A percentile compares a stretch with the other conserved stretches of the same genome.
These are phyloP conservation scores for Terfezia claveryi DNA, from an alignment of 495 filamentous ascomycete genomes.

Conservation along the genomic window DNA sequence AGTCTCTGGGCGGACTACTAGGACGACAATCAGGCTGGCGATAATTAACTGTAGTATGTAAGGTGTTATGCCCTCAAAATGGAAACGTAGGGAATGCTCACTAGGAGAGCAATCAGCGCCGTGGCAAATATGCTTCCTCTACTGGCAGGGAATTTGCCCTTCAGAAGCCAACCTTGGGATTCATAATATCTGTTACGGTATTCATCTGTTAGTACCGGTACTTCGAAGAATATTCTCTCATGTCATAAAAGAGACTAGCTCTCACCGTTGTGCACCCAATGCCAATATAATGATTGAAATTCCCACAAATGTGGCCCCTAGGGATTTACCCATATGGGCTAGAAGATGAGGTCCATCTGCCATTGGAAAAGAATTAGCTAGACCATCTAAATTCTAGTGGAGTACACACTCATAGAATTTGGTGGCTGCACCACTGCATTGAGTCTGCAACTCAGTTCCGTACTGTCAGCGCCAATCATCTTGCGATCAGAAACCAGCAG, in stretches of 20 bases:
- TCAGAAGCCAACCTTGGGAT: slow-evolving; percentile 66
- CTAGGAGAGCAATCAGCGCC: slow-evolving; percentile 36
- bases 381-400: not conserved
- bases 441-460: not conserved
- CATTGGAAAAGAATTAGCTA: not conserved
- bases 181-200: slow-evolving; percentile 28
- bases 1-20: slow-evolving; percentile 37
- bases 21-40: slow-evolving; percentile 44
- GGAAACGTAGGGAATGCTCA: slow-evolving; percentile 1
- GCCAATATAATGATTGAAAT: slow-evolving; percentile 72
- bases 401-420: not conserved
- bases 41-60: slow-evolving; percentile 40
- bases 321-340: slow-evolving; percentile 66
- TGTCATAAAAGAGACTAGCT: slow-evolving; percentile 18
- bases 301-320: slow-evolving; percentile 78
- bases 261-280: slow-evolving; percentile 52
- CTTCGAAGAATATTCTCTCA: slow-evolving; percentile 8
- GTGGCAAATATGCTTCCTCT: slow-evolving; percentile 67
- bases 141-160: slow-evolving; percentile 84
- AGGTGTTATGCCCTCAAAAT: not conserved
- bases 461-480: slow-evolving; percentile 1
- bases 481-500: slow-evolving; percentile 29
- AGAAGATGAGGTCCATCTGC: slow-evolving; percentile 24
- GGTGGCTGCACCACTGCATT: too few species aligned
- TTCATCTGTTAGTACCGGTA: too few species aligned